Base-by-base conservation (phyloP, 768 basidiomycete species). In the Punctularia strigosozonata region DNA sequence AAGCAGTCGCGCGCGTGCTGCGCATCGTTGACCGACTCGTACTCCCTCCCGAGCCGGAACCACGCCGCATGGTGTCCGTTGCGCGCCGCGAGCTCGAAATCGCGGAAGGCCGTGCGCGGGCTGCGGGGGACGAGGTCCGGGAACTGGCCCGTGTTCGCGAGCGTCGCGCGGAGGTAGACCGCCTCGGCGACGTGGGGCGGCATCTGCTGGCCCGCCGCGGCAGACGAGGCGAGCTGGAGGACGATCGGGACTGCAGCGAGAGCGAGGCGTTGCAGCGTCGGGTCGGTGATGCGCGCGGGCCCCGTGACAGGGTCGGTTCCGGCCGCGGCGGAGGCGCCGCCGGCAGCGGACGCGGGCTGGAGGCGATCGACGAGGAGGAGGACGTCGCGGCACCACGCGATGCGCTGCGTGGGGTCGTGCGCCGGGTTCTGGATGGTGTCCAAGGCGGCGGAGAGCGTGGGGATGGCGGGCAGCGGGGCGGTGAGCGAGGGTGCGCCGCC, bases 21-120 rank as follows among this genome's bases (percentile, higher is more conserved):
- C 1, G 69, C 37, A 54, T 98, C 89, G 18, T 77, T 78, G 44
- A 85, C 89, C 32, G 75, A 77, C 61, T 97, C 92, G 52, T 97
- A 95, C 44, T 94, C 92, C 14, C 89, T 64, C 0, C 88, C 94
- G 1, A 97, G 69, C 19, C 80, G 71, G 62, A 91, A 95, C 92
- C 94, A 97, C 0, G 87, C 87, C n/a, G 71, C 62, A 3, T 68
- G 61, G 46, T 77, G 82, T 0, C 92, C 91, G 1, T 69, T 74
- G 19, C 84, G 66, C 0, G 90, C 92, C 2, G 87, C 77, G 1
- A 66, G 62, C 54, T 97, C 92, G 50, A 85, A 95, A 52, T 91
- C 89, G 18, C 87, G 69, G 62, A 98, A 98, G 2, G 94, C 90
- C 5, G 68, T 51, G 4, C 86, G 69, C 2, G 82, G 80, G 50